Base-by-base conservation (phyloP, 305 asterid species). In the Solanum hybrid region DNA sequence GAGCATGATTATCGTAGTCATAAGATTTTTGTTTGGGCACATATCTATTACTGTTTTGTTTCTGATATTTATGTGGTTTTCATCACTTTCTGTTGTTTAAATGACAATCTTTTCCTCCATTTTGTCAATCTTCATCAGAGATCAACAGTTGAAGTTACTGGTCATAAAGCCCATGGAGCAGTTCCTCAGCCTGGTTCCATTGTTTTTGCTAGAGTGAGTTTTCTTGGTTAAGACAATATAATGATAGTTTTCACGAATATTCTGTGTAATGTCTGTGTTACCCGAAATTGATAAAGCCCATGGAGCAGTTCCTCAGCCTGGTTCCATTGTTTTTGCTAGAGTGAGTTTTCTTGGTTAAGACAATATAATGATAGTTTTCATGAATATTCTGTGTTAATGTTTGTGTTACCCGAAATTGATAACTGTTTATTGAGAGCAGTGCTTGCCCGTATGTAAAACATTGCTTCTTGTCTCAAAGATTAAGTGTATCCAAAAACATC, bases 271-370 rank as follows among this genome's bases (percentile, higher is more conserved):
- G 31, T 29, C 31, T 29, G 31, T 29, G 31, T 29, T 29, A 29
- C 31, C 31, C 31, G 31, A 29, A 29, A 29, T 29, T 29, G 29
- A 93, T 61, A 96, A 97, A 91, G 96, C 99, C 31, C 98, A 96
- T 84, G 99, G 99, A 90, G 97, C 98, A 22, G 98, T 97, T 93
- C 99, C 99, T 18, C 95, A 95, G 94, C 97, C 98, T 84, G 99
- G 98, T 84, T 93, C 93, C 71, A 64, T 93, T 86, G 99, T 97
- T 85, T 91, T 95, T 93, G 98, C 97, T 81, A 94, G 99, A 89
- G 99, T 97, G 92, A 92, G 94, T 24, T 31, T 89, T 28, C 89
- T 80, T 37, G 12, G 42, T 84, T 84, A 84, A 10, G 75, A 51
- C 1, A 0, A 51, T 16, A 34, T 7, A 74, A 37, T 69, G 14